Percentiles rank a stretch among this genome's conserved stretches.
phyloP scores from a whole-genome alignment of 106 monocot genomes.

The Dendrobium officinale region DNA sequence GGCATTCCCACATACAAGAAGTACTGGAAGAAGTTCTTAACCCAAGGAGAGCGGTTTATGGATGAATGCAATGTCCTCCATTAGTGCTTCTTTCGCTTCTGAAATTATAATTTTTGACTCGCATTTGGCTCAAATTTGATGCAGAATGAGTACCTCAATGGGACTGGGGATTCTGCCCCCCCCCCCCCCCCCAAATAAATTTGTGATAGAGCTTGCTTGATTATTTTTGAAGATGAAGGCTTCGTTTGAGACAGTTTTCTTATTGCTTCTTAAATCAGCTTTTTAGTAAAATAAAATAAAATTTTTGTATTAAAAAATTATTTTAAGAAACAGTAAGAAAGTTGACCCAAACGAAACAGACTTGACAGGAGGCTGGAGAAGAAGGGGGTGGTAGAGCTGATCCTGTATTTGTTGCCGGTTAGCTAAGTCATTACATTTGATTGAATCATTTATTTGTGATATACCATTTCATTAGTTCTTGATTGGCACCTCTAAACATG shows the following conservation, averaged over 20 bases:
- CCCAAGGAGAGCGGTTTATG: slow-evolving; percentile 38
- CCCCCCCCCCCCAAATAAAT: no score
- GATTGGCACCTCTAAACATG: slow-evolving; percentile 23
- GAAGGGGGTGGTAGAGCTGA: background rate
- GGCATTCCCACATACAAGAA: slow-evolving; percentile 55
- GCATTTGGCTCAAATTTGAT: background rate
- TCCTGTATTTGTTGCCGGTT: background rate
- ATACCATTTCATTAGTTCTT: slow-evolving; percentile 19
- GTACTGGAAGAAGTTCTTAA: slow-evolving; percentile 58
- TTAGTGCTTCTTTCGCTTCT: slow-evolving; percentile 6
- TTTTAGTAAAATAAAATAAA: no score
- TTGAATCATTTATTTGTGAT: slow-evolving; percentile 30
- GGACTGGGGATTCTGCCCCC: background rate
- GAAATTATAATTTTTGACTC: background rate
- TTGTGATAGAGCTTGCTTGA: background rate
- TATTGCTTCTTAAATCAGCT: no score
- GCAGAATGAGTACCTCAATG: background rate
- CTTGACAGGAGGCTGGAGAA: background rate
- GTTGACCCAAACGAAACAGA: no score
- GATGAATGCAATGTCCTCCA: slow-evolving; percentile 63
- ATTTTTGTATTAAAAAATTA: no score
- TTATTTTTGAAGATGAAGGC: background rate
- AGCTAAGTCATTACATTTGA: slow-evolving; percentile 6
- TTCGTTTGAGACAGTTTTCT: no score
- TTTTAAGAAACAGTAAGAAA: no score